Conservation (phyloP, 768 basidiomycete genomes). For the Coprinellus aureogranulatus region DNA sequence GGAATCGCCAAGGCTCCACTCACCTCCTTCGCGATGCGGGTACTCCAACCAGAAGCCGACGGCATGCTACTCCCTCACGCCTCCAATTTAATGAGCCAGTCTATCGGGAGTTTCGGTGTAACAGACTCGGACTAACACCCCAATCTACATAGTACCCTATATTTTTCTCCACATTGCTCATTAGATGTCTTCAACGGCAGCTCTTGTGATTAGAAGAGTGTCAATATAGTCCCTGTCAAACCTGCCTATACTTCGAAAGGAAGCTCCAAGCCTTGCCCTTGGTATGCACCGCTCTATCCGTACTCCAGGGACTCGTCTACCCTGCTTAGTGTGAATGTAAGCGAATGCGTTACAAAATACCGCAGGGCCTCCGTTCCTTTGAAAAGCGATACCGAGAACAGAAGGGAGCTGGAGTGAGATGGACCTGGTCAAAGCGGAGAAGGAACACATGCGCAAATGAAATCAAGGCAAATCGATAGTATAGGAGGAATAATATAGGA, state of each 20-base stretch:
- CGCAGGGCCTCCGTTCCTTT: too few relatives aligned
- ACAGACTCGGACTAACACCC: not conserved
- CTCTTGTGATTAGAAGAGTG: conserved; percentile 2
- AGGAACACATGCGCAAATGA: too few relatives aligned
- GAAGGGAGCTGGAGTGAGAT: too few relatives aligned
- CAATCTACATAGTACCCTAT: not conserved
- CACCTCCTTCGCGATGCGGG: not conserved
- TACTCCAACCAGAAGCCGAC: not conserved
- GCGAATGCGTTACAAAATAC: too few relatives aligned
- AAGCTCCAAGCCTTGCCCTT: not conserved
- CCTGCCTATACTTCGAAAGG: not conserved
- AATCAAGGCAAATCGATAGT: too few relatives aligned
- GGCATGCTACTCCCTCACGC: not conserved
- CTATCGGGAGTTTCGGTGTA: not conserved
- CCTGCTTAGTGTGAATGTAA: not conserved
- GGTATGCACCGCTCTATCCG: not conserved
- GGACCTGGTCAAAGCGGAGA: too few relatives aligned
- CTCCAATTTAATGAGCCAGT: too few relatives aligned
- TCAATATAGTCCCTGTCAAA: too few relatives aligned
- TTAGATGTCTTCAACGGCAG: not conserved
- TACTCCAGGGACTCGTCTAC: not conserved
- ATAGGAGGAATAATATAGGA: too few relatives aligned
- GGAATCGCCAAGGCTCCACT: too few relatives aligned
- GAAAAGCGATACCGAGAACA: too few relatives aligned
- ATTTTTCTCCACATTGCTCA: not conserved